Percentiles rank a stretch among this genome's conserved stretches.
These are phyloP conservation scores for Boletus patriciae DNA, from an alignment of 768 basidiomycete species.

Conservation along the genomic window DNA sequence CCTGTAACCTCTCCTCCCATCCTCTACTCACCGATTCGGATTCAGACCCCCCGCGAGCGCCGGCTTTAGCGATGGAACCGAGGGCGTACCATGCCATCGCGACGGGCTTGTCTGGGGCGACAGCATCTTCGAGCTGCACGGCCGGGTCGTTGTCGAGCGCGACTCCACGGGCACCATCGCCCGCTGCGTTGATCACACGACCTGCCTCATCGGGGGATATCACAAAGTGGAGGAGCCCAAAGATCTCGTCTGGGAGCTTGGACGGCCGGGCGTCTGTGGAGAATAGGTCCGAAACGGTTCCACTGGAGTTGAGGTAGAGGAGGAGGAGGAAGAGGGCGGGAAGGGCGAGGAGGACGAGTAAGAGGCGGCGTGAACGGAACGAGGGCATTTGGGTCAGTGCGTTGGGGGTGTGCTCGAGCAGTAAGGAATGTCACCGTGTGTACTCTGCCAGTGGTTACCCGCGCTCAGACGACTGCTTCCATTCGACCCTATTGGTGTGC, in stretches of 20 bases:
- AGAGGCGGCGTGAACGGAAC: no score
- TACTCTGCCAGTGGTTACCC: no score
- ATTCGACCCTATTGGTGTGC: no score
- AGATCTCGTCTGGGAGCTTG: conserved; percentile 49
- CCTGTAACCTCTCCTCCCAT: conserved; percentile 36
- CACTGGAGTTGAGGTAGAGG: no score
- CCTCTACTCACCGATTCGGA: conserved; percentile 39
- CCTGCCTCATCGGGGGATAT: conserved; percentile 38
- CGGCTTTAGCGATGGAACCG: conserved; percentile 25
- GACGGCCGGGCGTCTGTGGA: no score
- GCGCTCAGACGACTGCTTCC: no score
- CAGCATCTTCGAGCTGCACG: conserved; percentile 25
- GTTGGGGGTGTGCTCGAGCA: no score
- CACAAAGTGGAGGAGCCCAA: conserved; percentile 68
- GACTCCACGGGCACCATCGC: background rate
- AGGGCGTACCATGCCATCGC: conserved; percentile 56
- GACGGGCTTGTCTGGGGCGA: conserved; percentile 51
- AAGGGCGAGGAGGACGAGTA: no score
- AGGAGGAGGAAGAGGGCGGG: no score
- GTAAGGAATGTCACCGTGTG: no score
- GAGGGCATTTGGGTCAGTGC: no score
- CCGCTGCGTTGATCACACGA: conserved; percentile 5
- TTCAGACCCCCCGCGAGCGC: background rate
- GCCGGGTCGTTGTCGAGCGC: background rate
- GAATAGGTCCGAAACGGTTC: no score